Evolutionary conservation across 2,329 filamentous ascomycete species (phyloP).

Genomic region (Trichophaea hybrida): DNA sequence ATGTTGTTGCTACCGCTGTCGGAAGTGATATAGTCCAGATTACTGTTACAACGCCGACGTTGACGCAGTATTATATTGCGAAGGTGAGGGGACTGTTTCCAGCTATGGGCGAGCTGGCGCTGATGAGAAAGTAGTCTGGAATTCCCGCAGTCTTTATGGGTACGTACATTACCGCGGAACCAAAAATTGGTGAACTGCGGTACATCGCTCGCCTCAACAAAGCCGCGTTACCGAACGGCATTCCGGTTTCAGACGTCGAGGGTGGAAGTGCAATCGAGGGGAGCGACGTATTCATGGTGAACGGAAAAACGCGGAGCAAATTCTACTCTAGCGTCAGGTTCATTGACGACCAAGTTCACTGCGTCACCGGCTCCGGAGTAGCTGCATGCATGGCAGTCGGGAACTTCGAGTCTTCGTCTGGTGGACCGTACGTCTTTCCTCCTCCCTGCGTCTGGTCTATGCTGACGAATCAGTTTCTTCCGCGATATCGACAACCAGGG

Average conservation of each 20-base stretch:
- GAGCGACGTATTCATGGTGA: conserved; percentile 37
- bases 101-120: not conserved
- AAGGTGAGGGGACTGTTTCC: conserved; percentile 3
- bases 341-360: conserved; percentile 52
- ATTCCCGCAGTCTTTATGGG: conserved; percentile 47
- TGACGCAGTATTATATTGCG: conserved; percentile 17
- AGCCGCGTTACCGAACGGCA: conserved; percentile 13
- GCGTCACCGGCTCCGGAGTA: conserved; percentile 39
- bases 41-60: conserved; percentile 11
- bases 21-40: conserved; percentile 14
- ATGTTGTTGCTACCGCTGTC: conserved; percentile 34
- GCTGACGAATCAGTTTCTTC: conserved; percentile 3
- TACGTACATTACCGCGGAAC: conserved; percentile 46
- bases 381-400: conserved; percentile 45
- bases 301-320: conserved; percentile 50
- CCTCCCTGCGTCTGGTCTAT: no score
- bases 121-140: conserved; percentile 29
- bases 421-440: conserved; percentile 37
- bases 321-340: conserved; percentile 57
- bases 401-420: conserved; percentile 47
- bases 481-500: conserved; percentile 40
- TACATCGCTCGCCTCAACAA: conserved; percentile 36
- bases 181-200: conserved; percentile 45
- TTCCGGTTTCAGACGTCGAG: conserved; percentile 5
- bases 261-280: conserved; percentile 15